A percentile compares a stretch with the other conserved stretches of the same genome.
Conservation (phyloP, 768 basidiomycete genomes). For the Tremella yokohamensis region DNA sequence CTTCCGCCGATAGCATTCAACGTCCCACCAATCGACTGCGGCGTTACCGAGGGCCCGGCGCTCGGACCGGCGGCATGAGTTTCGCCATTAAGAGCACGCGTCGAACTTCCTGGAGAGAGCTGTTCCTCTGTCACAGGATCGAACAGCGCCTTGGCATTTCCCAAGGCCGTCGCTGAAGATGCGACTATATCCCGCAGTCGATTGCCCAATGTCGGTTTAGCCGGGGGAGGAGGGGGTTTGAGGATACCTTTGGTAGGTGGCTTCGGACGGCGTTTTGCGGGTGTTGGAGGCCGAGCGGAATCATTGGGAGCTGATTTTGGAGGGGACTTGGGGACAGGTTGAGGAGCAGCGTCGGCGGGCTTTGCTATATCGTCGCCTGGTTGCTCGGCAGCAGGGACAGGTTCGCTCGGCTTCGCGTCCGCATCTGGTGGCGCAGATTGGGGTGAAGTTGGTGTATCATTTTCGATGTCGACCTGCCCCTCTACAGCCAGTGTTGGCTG, state of each 20-base stretch:
- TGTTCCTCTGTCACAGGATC: conserved; percentile 20
- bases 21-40: conserved; percentile 25
- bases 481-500: too few species aligned
- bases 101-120: background rate
- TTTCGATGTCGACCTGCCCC: too few species aligned
- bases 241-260: conserved; percentile 51
- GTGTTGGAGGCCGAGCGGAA: conserved; percentile 10
- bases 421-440: too few species aligned
- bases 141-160: conserved; percentile 26
- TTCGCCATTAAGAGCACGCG: background rate
- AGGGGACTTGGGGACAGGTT: background rate
- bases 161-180: conserved; percentile 26
- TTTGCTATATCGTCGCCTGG: too few species aligned
- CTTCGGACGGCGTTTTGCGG: conserved; percentile 38
- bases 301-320: background rate
- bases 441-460: too few species aligned
- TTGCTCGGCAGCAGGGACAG: too few species aligned
- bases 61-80: background rate
- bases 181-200: conserved; percentile 47
- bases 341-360: too few species aligned
- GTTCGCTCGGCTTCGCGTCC: background rate
- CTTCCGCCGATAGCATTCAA: conserved; percentile 42
- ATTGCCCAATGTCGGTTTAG: conserved; percentile 46
- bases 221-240: conserved; percentile 50
- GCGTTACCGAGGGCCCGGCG: conserved; percentile 2